These are phyloP conservation scores for Somion occarium DNA, from an alignment of 1,284 basidiomycete species.

Conservation along the genomic window DNA sequence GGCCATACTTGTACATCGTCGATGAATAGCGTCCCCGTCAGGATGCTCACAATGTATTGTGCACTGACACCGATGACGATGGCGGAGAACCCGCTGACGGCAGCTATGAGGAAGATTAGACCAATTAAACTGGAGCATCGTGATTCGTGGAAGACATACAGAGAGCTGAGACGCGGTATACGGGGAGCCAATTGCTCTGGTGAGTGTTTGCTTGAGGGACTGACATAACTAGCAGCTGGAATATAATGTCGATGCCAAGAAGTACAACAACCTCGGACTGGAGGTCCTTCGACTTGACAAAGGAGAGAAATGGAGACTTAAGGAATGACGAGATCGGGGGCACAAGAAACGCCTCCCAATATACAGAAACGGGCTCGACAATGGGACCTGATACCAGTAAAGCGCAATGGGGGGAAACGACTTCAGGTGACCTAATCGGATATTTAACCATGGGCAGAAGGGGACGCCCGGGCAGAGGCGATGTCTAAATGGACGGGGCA, in stretches of 20 bases:
- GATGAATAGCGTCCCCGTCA: constrained; percentile 9
- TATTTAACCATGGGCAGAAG: neutral
- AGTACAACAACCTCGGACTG: too few relatives aligned
- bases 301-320: too few relatives aligned
- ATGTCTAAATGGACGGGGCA: neutral
- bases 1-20: constrained; percentile 10
- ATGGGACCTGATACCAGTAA: too few relatives aligned
- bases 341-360: too few relatives aligned
- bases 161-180: neutral
- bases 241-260: neutral
- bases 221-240: neutral
- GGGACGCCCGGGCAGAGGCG: neutral
- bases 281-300: too few relatives aligned
- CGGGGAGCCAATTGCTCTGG: neutral
- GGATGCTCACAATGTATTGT: constrained; percentile 7
- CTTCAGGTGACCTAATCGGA: neutral
- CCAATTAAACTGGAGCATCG: neutral
- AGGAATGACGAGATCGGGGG: too few relatives aligned
- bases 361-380: too few relatives aligned
- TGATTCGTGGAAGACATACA: neutral
- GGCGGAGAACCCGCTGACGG: constrained; percentile 7
- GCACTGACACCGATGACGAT: constrained; percentile 11
- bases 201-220: neutral
- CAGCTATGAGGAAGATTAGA: neutral
- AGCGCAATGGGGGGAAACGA: neutral